Conservation (phyloP, 805 yeast genomes). For the Pichia manshurica region DNA sequence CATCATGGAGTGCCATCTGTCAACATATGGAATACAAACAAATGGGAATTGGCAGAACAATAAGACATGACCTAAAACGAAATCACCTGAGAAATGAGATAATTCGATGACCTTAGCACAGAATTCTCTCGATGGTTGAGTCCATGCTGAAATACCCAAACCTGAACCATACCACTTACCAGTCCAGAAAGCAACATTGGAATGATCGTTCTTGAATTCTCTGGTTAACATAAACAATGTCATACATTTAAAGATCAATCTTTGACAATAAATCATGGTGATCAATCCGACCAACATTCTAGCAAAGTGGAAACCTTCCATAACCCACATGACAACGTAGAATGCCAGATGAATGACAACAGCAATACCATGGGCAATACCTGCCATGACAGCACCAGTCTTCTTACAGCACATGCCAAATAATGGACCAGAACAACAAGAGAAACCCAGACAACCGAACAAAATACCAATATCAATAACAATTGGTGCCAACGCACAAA, state of each 20-base stretch:
- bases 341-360: constrained; percentile 81
- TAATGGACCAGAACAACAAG: constrained; percentile 97
- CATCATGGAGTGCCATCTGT: constrained; percentile 97
- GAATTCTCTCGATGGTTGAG: constrained; percentile 95
- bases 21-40: constrained; percentile 77
- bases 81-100: constrained; percentile 96
- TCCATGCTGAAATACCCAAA: constrained; percentile 86
- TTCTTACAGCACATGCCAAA: constrained; percentile 93
- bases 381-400: constrained; percentile 94
- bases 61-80: constrained; percentile 83
- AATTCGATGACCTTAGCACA: constrained; percentile 89
- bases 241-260: constrained; percentile 79
- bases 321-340: constrained; percentile 95
- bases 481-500: constrained; percentile 87
- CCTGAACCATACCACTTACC: constrained; percentile 98
- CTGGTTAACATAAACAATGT: constrained; percentile 77
- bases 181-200: constrained; percentile 99
- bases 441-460: constrained; percentile 67
- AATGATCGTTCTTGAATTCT: constrained; percentile 91
- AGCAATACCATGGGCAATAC: constrained; percentile 91
- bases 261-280: constrained; percentile 80
- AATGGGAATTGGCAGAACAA: constrained; percentile 87
- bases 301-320: constrained; percentile 86
- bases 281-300: constrained; percentile 83
- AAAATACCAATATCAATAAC: constrained; percentile 84